phyloP scores from a whole-genome alignment of 495 filamentous ascomycete genomes.

The Amorphotheca resinae region DNA sequence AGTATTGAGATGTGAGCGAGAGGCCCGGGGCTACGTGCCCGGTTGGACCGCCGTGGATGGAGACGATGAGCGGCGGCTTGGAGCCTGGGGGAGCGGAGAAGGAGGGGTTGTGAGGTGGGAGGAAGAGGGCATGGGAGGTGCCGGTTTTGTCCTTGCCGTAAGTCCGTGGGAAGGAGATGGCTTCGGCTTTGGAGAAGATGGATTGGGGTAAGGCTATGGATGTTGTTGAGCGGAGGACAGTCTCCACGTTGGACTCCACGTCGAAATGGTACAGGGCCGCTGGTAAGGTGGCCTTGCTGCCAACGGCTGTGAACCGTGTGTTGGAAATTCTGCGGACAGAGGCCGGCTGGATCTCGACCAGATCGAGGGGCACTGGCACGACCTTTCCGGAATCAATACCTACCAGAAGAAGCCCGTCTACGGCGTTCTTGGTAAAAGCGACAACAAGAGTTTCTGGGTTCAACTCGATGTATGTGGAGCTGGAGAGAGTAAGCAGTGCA shows the following conservation, averaged over 20 bases:
- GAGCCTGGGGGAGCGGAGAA: conserved; percentile 20
- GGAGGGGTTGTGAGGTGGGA: conserved; percentile 31
- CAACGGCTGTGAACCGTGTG: conserved; percentile 4
- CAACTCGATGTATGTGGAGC: not conserved
- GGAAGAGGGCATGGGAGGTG: conserved; percentile 30
- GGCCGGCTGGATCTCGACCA: conserved; percentile 1
- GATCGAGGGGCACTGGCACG: not conserved
- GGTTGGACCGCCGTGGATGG: conserved; percentile 39
- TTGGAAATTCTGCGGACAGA: conserved; percentile 1
- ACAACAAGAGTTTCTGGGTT: not conserved
- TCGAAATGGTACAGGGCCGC: conserved; percentile 10
- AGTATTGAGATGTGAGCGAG: conserved; percentile 33
- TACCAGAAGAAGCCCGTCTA: conserved; percentile 3
- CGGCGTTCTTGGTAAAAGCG: conserved; percentile 4
- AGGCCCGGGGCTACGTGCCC: conserved; percentile 22
- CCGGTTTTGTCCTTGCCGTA: conserved; percentile 14
- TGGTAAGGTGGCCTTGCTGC: not conserved
- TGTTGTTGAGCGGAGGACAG: conserved; percentile 8
- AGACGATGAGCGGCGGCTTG: conserved; percentile 33
- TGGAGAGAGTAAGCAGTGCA: not conserved
- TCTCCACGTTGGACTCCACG: conserved; percentile 2
- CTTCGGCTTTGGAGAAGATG: conserved; percentile 23
- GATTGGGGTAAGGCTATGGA: conserved; percentile 13
- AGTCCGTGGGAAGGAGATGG: conserved; percentile 26
- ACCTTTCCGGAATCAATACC: not conserved